Base-by-base conservation (phyloP, 2,329 filamentous ascomycete species). In the Phoma sp. region DNA sequence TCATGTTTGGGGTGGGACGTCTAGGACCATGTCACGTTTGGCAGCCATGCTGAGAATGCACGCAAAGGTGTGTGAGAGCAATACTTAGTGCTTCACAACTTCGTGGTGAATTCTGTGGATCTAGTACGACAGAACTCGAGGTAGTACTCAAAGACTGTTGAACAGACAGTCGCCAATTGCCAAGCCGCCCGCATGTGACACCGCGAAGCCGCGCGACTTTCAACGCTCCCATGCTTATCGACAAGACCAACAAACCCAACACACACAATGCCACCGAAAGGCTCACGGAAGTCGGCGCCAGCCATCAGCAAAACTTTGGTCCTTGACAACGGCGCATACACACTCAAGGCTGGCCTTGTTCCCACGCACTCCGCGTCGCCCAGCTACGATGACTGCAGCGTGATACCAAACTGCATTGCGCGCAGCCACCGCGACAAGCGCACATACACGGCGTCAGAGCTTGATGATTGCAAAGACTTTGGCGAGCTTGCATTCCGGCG, bases 291-390 rank as follows among this genome's bases (percentile, higher is more conserved):
- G 48, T 60, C 60, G 3, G 57, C 58, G 7, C 40, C 65, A 2
- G 40, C 58, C 4, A 56, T 59, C 24, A 55, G 49, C 22, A 61
- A 70, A 29, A 96, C 93, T 0, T 86, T 99, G 48, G 83, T 99
- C 40, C 82, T 99, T 68, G 95, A 99, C 79, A 97, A 98, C 79
- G 95, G 95, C 72, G 93, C 89, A 38, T 89, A 90, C 76, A 93
- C 88, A 6, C 84, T 99, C 74, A 99, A 99, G 78, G 92, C 93
- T 13, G 95, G 95, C 47, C 89, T 93, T 66, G 86, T 77, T 4
- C 39, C 66, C 2, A 41, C 54, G 18, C 25, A 69, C 1, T 74
- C 78, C 32, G 62, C 66, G 10, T 38, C 55, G 13, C 61, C 64
- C 2, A 64, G 55, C 41, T 71, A 72, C 52, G 64, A 70, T 45